phyloP scores from a whole-genome alignment of 177 flowering plant genomes.

The Vitis hybrid region DNA sequence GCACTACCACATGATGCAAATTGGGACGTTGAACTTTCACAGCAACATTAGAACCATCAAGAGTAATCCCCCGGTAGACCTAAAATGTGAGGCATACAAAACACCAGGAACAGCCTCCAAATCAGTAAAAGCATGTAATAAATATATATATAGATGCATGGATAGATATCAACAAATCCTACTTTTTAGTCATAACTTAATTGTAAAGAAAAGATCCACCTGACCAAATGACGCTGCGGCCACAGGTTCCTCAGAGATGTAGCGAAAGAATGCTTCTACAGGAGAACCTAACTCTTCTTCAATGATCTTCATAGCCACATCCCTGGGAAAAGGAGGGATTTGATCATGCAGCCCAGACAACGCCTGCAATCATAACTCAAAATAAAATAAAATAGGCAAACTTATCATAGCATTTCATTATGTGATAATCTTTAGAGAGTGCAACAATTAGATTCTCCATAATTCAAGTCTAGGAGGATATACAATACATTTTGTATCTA shows the following conservation, averaged over 20 bases:
- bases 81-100: slow-evolving; percentile 19
- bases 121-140: too few species aligned
- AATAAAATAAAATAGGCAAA: slow-evolving; percentile 8
- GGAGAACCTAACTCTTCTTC: slow-evolving; percentile 92
- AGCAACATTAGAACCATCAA: slow-evolving; percentile 81
- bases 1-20: slow-evolving; percentile 77
- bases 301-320: slow-evolving; percentile 77
- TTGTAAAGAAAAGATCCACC: slow-evolving; percentile 40
- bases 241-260: slow-evolving; percentile 84
- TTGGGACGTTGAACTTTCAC: slow-evolving; percentile 98
- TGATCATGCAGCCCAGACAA: slow-evolving; percentile 89
- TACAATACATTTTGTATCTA: too few species aligned
- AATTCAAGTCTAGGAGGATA: too few species aligned
- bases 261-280: slow-evolving; percentile 53
- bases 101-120: too few species aligned
- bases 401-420: background rate
- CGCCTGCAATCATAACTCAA: slow-evolving; percentile 65
- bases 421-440: background rate
- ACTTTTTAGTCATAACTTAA: background rate
- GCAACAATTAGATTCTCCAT: too few species aligned
- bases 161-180: slow-evolving; percentile 1
- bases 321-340: slow-evolving; percentile 90
- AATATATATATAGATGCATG: background rate
- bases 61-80: slow-evolving; percentile 79
- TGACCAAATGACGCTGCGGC: slow-evolving; percentile 99